These are phyloP conservation scores for Lecanosticta acicola DNA, from an alignment of 2,329 filamentous ascomycete genomes.

Conservation along the genomic window DNA sequence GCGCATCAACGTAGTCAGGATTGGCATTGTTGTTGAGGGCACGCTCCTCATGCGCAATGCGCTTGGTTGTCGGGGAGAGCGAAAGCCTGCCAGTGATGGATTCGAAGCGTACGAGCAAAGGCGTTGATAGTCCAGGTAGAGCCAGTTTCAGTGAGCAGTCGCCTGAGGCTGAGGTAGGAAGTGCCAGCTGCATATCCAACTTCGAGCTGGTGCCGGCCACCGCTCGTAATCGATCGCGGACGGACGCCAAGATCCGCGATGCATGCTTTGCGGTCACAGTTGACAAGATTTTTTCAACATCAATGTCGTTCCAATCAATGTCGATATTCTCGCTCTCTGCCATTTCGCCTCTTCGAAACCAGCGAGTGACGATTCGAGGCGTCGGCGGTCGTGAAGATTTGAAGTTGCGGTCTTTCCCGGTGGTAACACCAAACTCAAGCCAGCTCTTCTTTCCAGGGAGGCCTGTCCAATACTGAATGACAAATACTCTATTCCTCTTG, in stretches of 20 bases:
- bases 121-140: conserved; percentile 56
- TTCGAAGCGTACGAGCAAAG: conserved; percentile 61
- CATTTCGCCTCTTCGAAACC: conserved; percentile 79
- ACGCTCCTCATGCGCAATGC: conserved; percentile 50
- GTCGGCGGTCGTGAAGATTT: conserved; percentile 30
- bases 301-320: conserved; percentile 63
- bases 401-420: conserved; percentile 43
- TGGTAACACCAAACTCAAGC: conserved; percentile 79
- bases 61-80: conserved; percentile 53
- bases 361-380: conserved; percentile 56
- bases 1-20: conserved; percentile 32
- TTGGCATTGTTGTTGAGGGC: conserved; percentile 59
- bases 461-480: conserved; percentile 85
- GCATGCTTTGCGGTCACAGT: conserved; percentile 70
- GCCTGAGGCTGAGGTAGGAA: conserved; percentile 57
- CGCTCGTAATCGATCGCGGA: conserved; percentile 54
- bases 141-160: conserved; percentile 65
- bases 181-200: conserved; percentile 30
- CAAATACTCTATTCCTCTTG: conserved; percentile 70
- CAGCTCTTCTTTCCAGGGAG: conserved; percentile 73
- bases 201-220: conserved; percentile 28
- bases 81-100: conserved; percentile 71
- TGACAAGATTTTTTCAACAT: conserved; percentile 67
- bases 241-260: conserved; percentile 62
- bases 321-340: conserved; percentile 59